These are phyloP conservation scores for Starmerella stellata DNA, from an alignment of 805 yeast genomes.

Conservation along the genomic window DNA sequence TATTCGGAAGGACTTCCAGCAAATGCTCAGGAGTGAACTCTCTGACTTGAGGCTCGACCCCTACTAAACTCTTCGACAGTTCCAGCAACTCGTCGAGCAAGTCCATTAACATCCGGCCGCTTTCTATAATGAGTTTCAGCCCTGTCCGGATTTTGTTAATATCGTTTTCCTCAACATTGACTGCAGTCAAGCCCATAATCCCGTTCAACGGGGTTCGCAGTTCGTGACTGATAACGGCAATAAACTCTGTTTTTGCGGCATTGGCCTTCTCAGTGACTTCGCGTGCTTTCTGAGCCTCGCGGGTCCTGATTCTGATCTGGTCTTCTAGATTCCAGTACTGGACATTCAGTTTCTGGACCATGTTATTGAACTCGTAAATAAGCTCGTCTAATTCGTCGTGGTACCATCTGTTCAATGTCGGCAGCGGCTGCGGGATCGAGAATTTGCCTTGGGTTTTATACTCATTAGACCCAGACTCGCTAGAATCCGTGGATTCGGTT, in stretches of 20 bases:
- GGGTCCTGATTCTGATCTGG: slow-evolving; percentile 70
- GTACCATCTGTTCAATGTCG: slow-evolving; percentile 12
- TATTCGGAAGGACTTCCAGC: slow-evolving; percentile 62
- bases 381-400: slow-evolving; percentile 73
- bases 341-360: slow-evolving; percentile 75
- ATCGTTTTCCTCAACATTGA: slow-evolving; percentile 76
- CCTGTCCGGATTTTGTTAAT: slow-evolving; percentile 49
- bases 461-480: too few species aligned
- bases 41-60: slow-evolving; percentile 65
- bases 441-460: slow-evolving; percentile 2
- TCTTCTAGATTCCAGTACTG: slow-evolving; percentile 81
- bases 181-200: slow-evolving; percentile 87
- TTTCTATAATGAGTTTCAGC: slow-evolving; percentile 62
- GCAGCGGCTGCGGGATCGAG: slow-evolving; percentile 15
- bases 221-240: slow-evolving; percentile 86
- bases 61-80: slow-evolving; percentile 73
- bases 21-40: slow-evolving; percentile 63
- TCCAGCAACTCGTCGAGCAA: slow-evolving; percentile 80
- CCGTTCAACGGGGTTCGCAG: slow-evolving; percentile 91
- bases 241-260: slow-evolving; percentile 85
- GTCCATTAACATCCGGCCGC: slow-evolving; percentile 81
- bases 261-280: slow-evolving; percentile 48
- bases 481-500: neutral
- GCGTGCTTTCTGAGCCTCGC: slow-evolving; percentile 48
- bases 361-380: slow-evolving; percentile 73